Conservation (phyloP, 116 monocot species). For the Iris pallida region DNA sequence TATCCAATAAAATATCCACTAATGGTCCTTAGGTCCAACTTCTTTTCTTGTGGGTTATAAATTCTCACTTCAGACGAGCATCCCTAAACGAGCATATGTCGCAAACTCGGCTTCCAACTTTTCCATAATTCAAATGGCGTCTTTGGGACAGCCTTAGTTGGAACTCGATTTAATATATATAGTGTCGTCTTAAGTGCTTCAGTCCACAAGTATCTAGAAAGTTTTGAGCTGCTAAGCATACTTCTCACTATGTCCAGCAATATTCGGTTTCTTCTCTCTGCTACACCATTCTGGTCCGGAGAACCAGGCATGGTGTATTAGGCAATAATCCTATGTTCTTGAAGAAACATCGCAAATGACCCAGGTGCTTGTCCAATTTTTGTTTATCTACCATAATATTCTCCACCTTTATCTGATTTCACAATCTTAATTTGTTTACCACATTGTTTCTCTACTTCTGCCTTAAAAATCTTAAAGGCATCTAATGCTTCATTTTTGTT, state of each 20-base stretch:
- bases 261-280: too few species aligned
- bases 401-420: background rate
- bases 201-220: background rate
- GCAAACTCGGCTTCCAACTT: background rate
- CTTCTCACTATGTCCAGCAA: background rate
- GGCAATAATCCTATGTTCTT: background rate
- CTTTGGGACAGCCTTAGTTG: conserved; percentile 1
- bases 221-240: background rate
- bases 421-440: background rate
- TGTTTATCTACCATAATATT: background rate
- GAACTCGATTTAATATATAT: too few species aligned
- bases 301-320: background rate
- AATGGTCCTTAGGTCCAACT: background rate
- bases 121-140: background rate
- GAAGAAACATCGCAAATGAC: background rate
- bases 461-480: conserved; percentile 10
- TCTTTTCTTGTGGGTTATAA: background rate
- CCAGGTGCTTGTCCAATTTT: background rate
- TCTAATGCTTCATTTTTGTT: conserved; percentile 9
- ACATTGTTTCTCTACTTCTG: conserved; percentile 13
- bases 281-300: background rate
- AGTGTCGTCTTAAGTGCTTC: background rate
- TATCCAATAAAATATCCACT: background rate
- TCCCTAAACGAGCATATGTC: background rate
- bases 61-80: background rate